A percentile compares a stretch with the other conserved stretches of the same genome.
Evolutionary conservation across 108 stramenopile species (phyloP).

Genomic region (Skeletonema potamos): DNA sequence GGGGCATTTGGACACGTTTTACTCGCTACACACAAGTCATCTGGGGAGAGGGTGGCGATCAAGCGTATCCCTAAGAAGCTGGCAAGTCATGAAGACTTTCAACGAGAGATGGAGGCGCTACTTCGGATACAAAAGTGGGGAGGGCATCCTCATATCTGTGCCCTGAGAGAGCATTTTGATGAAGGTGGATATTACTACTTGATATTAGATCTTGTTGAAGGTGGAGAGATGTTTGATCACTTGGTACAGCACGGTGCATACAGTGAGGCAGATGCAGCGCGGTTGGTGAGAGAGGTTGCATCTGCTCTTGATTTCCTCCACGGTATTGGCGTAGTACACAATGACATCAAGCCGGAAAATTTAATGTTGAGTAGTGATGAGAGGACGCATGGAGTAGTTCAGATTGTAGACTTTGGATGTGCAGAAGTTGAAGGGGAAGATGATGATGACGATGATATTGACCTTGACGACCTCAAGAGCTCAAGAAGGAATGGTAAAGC

Average conservation of each 20-base stretch:
- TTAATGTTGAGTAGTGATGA: slow-evolving; percentile 69
- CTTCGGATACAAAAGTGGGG: slow-evolving; percentile 73
- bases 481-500: slow-evolving; percentile 1
- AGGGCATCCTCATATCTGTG: slow-evolving; percentile 84
- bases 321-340: slow-evolving; percentile 79
- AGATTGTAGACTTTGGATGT: slow-evolving; percentile 88
- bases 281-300: slow-evolving; percentile 73
- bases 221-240: slow-evolving; percentile 90
- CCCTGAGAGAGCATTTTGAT: slow-evolving; percentile 73
- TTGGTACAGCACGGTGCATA: slow-evolving; percentile 83
- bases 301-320: slow-evolving; percentile 73
- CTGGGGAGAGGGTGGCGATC: slow-evolving; percentile 65
- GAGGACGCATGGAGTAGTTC: slow-evolving; percentile 58
- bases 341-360: slow-evolving; percentile 88
- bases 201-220: slow-evolving; percentile 76
- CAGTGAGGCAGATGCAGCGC: slow-evolving; percentile 76
- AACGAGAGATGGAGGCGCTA: slow-evolving; percentile 83
- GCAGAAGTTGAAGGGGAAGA: slow-evolving; percentile 55
- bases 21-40: slow-evolving; percentile 49
- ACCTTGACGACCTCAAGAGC: slow-evolving; percentile 18
- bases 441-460: slow-evolving; percentile 47
- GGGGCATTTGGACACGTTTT: slow-evolving; percentile 80
- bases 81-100: slow-evolving; percentile 66
- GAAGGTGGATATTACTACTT: slow-evolving; percentile 67
- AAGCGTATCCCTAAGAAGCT: slow-evolving; percentile 82